phyloP scores from a whole-genome alignment of 306 rosid species.

The Rosa chinensis region DNA sequence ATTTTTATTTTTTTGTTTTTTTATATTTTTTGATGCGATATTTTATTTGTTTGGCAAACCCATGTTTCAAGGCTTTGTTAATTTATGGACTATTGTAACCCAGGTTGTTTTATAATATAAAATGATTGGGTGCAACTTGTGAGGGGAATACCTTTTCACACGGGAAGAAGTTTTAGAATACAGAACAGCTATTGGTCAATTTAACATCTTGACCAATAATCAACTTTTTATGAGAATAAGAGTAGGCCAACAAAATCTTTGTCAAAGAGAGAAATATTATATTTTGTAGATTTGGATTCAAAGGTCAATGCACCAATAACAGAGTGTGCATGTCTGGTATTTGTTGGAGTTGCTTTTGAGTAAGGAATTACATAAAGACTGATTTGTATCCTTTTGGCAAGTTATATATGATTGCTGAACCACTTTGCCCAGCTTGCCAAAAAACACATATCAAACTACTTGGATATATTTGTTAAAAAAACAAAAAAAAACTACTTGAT shows the following conservation, averaged over 20 bases:
- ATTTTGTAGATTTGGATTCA: neutral
- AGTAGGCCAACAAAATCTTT: neutral
- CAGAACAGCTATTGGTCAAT: neutral
- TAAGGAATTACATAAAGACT: neutral
- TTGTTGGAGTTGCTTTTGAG: constrained; percentile 1
- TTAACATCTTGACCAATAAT: neutral
- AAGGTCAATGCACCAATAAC: neutral
- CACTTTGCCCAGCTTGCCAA: too few relatives aligned
- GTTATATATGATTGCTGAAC: too few relatives aligned
- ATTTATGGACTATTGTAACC: neutral
- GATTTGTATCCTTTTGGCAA: too few relatives aligned
- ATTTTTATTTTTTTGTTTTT: neutral
- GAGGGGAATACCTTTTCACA: neutral
- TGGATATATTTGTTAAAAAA: neutral
- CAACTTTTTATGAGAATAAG: neutral
- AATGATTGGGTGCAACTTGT: neutral
- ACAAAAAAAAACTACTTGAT: neutral
- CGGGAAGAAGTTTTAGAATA: neutral
- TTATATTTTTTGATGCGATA: too few relatives aligned
- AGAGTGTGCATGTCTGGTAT: neutral
- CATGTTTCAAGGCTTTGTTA: neutral
- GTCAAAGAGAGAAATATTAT: neutral
- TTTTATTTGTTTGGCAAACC: too few relatives aligned
- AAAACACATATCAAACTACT: neutral
- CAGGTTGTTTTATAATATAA: neutral